Percentiles rank a stretch among this genome's conserved stretches.
phyloP scores from a whole-genome alignment of 306 rosid genomes.

The Benincasa hispida region DNA sequence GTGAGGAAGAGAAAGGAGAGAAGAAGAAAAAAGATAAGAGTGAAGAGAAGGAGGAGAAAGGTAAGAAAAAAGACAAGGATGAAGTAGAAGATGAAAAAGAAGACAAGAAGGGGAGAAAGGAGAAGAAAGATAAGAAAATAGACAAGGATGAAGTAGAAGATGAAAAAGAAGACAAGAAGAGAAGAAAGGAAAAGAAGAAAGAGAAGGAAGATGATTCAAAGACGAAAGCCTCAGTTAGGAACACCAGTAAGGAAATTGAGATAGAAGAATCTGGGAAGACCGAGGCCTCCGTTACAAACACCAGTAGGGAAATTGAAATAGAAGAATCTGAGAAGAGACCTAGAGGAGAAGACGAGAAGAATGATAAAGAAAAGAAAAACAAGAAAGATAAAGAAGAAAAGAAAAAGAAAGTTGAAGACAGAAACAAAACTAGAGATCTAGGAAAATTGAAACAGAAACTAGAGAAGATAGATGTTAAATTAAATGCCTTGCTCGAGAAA shows the following conservation, averaged over 20 bases:
- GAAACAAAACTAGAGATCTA: conserved; percentile 28
- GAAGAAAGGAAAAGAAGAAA: background rate
- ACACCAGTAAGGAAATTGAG: background rate
- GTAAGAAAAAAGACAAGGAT: background rate
- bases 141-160: background rate
- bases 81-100: background rate
- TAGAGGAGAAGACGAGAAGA: conserved; percentile 15
- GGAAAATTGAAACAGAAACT: conserved; percentile 45
- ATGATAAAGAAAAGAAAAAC: conserved; percentile 17
- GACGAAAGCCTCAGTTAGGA: background rate
- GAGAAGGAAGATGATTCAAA: conserved; percentile 7
- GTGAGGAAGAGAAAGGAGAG: conserved; percentile 6
- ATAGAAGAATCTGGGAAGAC: conserved; percentile 10
- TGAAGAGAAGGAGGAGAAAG: background rate
- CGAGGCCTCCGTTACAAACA: background rate
- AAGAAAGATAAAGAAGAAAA: conserved; percentile 35
- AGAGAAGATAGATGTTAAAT: conserved; percentile 38
- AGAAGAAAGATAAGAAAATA: background rate
- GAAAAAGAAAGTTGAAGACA: conserved; percentile 31
- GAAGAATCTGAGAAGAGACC: conserved; percentile 16
- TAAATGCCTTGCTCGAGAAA: conserved; percentile 32
- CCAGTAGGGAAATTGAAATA: background rate
- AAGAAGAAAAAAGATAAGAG: conserved; percentile 1
- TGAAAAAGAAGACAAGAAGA: background rate
- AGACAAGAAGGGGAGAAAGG: background rate